Evolutionary conservation across 73 alveolate species (phyloP).

Genomic region (Uronychia binucleata): DNA sequence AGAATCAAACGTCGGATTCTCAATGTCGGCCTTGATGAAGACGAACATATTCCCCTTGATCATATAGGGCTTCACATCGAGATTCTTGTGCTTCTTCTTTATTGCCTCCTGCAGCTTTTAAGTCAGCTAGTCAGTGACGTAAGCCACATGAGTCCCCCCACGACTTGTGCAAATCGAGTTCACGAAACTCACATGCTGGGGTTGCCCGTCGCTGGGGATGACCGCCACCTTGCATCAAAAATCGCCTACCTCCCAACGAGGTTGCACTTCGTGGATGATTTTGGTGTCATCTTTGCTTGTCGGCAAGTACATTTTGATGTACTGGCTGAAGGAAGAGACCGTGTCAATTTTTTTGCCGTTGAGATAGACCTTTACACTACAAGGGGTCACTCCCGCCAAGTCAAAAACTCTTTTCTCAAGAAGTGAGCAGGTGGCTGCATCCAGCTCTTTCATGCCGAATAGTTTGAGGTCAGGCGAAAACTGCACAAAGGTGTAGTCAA

Average conservation of each 20-base stretch:
- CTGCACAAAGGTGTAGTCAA: slow-evolving; percentile 91
- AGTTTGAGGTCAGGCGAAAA: slow-evolving; percentile 98
- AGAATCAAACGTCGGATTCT: slow-evolving; percentile 98
- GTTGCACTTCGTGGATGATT: slow-evolving; percentile 1
- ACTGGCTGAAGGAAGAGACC: not conserved
- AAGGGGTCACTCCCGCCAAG: slow-evolving; percentile 97
- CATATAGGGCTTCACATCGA: slow-evolving; percentile 38
- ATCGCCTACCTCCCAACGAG: slow-evolving; percentile 12
- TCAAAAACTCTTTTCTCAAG: slow-evolving; percentile 96
- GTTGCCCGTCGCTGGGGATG: slow-evolving; percentile 95
- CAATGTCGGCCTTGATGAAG: slow-evolving; percentile 95
- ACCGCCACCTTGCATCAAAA: slow-evolving; percentile 94
- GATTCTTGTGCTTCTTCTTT: slow-evolving; percentile 46
- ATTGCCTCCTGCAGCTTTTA: slow-evolving; percentile 53
- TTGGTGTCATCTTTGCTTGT: not conserved
- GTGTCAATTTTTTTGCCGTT: slow-evolving; percentile 65
- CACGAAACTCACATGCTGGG: slow-evolving; percentile 97
- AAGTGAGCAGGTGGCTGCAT: slow-evolving; percentile 50
- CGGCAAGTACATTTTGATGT: not conserved
- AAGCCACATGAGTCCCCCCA: slow-evolving; percentile 99
- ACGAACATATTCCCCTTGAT: slow-evolving; percentile 50
- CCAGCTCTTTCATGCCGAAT: slow-evolving; percentile 93
- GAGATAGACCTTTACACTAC: slow-evolving; percentile 83
- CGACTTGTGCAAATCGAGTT: slow-evolving; percentile 98
- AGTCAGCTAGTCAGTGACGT: slow-evolving; percentile 93